Evolutionary conservation across 202 grass and related monocot genomes (phyloP).

Genomic region (Schoenoplectus triqueter): DNA sequence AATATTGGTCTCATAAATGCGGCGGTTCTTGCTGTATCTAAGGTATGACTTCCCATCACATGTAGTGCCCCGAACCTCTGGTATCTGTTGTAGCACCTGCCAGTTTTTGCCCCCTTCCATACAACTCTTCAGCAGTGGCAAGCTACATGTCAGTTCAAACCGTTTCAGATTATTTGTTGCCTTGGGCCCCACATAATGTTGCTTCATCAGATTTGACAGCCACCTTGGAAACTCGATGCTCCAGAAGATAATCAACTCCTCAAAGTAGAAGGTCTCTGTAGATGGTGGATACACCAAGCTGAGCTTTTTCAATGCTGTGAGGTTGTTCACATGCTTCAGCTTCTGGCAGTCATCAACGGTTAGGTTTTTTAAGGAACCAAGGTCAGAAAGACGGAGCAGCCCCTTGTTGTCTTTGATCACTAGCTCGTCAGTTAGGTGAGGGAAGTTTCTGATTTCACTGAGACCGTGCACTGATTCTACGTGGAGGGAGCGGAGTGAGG

Average conservation of each 20-base stretch:
- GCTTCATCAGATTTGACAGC: constrained; percentile 59
- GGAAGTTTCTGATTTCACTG: constrained; percentile 69
- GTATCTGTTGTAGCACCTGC: constrained; percentile 65
- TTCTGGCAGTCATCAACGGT: constrained; percentile 69
- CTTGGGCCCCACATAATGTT: constrained; percentile 35
- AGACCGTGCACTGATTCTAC: constrained; percentile 58
- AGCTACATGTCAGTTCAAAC: constrained; percentile 65
- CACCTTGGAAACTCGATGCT: constrained; percentile 73
- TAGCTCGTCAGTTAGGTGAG: constrained; percentile 53
- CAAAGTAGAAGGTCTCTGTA: constrained; percentile 68
- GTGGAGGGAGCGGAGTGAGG: constrained; percentile 46
- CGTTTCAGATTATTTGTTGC: constrained; percentile 40
- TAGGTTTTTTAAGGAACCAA: constrained; percentile 47
- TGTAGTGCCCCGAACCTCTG: constrained; percentile 64
- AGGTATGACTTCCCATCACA: constrained; percentile 64
- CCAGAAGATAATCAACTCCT: constrained; percentile 87
- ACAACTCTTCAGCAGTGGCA: constrained; percentile 70
- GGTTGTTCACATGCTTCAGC: constrained; percentile 66
- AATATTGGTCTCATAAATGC: constrained; percentile 72
- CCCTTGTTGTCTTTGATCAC: constrained; percentile 65
- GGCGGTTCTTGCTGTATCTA: constrained; percentile 62
- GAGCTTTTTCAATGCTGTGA: constrained; percentile 58
- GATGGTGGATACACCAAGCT: constrained; percentile 63
- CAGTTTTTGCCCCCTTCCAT: constrained; percentile 73
- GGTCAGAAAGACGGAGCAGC: constrained; percentile 56